Evolutionary conservation across 2,329 filamentous ascomycete species (phyloP).

Genomic region (Dactylonectria macrodidyma): DNA sequence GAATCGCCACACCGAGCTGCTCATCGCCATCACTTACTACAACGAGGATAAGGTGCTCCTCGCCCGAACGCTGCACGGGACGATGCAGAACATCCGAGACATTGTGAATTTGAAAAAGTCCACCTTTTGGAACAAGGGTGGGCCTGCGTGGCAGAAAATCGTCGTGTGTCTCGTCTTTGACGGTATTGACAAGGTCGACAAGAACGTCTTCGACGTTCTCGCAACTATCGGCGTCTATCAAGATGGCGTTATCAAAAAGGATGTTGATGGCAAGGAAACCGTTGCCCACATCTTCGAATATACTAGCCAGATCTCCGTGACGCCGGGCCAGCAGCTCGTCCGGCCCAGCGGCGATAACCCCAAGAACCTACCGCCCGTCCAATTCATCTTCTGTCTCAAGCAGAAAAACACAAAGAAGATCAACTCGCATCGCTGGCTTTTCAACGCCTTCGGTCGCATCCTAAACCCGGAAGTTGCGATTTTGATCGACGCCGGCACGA

Average conservation of each 20-base stretch:
- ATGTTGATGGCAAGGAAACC: conserved; percentile 17
- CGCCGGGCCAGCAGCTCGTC: conserved; percentile 11
- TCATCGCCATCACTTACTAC: conserved; percentile 16
- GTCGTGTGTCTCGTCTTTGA: conserved; percentile 23
- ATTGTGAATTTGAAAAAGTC: conserved; percentile 16
- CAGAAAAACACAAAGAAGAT: conserved; percentile 25
- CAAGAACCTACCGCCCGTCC: conserved; percentile 9
- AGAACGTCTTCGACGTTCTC: conserved; percentile 13
- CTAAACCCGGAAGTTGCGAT: conserved; percentile 16
- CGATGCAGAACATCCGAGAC: conserved; percentile 19
- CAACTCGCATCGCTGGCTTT: conserved; percentile 22
- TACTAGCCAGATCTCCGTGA: conserved; percentile 20
- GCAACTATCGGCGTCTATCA: conserved; percentile 15
- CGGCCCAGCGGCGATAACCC: background rate
- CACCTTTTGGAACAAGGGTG: conserved; percentile 15
- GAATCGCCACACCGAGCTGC: conserved; percentile 17
- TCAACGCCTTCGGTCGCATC: conserved; percentile 13
- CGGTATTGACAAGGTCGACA: conserved; percentile 9
- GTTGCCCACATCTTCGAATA: conserved; percentile 21
- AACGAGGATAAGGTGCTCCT: conserved; percentile 22
- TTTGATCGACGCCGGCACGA: conserved; percentile 18
- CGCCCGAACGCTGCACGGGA: conserved; percentile 9
- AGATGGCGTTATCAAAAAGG: conserved; percentile 10
- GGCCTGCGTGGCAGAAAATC: conserved; percentile 22
- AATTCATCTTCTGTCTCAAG: conserved; percentile 22